Evolutionary conservation across 768 basidiomycete genomes (phyloP), one percentile per base, ranked within the genome.

Genomic region (Tulasnella sp.): DNA sequence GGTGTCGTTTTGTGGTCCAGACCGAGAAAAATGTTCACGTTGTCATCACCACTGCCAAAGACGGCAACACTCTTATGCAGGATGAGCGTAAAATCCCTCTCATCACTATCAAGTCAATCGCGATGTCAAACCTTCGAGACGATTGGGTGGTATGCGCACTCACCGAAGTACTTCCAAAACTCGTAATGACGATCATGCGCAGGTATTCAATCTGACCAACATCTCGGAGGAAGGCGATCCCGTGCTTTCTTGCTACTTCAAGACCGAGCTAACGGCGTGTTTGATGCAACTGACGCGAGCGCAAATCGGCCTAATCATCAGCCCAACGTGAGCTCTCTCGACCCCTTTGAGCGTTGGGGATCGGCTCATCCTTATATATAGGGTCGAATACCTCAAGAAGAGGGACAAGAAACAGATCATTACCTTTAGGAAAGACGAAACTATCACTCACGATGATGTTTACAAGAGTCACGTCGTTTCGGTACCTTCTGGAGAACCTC

Each of bases 391-490:
- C 68, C 75, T 76, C 39, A 98, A 99, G 77, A 99, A 99, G 78
- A 98, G 91, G 71, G 93, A 93, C 62, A 99, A 98, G 73, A 81
- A 81, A 65, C 81, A 84, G 3, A 75, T 79, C 52, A 89, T 99
- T 70, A 85, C 84, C 68, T 84, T 89, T 61, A 68, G 83, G 64
- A 94, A 87, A 73, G 92, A 97, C 66, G 93, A 98, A 69, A 80
- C 82, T 6, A 72, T 94, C 17, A 71, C 67, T 9, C 80, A 79
- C 56, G 82, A 85, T 59, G 96, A 91, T 65, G 64, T 78, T 8
- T 99, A 99, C 72, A 99, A 98, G 78, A 93, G 89, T 63, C 89
- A 93, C 65, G 78, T 80, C 1, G 84, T 99, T 15, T 82, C 83
- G 59, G 91, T 97, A 2, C 75, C 83, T 2, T 84, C 90, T 41